A percentile compares a stretch with the other conserved stretches of the same genome.
Conservation (phyloP, 2,329 filamentous ascomycete genomes). For the Alternaria burnsii region DNA sequence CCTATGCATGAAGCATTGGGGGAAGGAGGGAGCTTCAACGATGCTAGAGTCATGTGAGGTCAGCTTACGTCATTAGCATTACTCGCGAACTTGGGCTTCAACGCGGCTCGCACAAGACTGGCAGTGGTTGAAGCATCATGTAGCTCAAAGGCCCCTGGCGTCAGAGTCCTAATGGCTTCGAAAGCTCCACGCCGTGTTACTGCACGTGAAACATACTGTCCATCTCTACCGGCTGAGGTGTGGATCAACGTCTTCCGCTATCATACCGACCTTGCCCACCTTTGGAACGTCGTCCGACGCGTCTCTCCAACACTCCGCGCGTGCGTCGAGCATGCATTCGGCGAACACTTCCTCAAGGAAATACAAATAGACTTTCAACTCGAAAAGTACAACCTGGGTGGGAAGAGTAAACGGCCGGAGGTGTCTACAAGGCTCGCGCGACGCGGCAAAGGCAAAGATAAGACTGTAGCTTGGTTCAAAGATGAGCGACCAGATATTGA, state of each 20-base stretch:
- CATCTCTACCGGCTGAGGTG: slow-evolving; percentile 43
- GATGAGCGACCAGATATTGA: slow-evolving; percentile 19
- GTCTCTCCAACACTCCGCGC: slow-evolving; percentile 38
- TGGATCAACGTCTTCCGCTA: slow-evolving; percentile 47
- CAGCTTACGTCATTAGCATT: slow-evolving; percentile 5
- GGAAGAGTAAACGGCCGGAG: slow-evolving; percentile 39
- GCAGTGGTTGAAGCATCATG: neutral
- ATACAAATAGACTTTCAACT: slow-evolving; percentile 40
- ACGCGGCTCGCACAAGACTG: neutral
- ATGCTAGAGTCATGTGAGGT: neutral
- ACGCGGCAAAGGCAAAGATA: slow-evolving; percentile 23
- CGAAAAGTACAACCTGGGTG: slow-evolving; percentile 47
- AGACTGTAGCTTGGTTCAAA: slow-evolving; percentile 28
- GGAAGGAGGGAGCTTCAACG: no score
- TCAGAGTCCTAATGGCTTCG: slow-evolving; percentile 6
- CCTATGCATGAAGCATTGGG: no score
- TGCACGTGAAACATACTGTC: slow-evolving; percentile 21
- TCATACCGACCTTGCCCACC: slow-evolving; percentile 41
- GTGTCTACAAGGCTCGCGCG: slow-evolving; percentile 31
- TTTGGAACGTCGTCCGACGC: slow-evolving; percentile 42
- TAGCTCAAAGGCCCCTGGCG: neutral
- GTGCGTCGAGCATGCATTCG: slow-evolving; percentile 43
- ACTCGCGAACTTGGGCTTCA: slow-evolving; percentile 5
- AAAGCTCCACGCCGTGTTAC: neutral
- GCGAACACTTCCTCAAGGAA: slow-evolving; percentile 31